Evolutionary conservation across 2,329 filamentous ascomycete genomes (phyloP), one percentile per base, ranked within the genome.

Genomic region (Trichoderma sp.): DNA sequence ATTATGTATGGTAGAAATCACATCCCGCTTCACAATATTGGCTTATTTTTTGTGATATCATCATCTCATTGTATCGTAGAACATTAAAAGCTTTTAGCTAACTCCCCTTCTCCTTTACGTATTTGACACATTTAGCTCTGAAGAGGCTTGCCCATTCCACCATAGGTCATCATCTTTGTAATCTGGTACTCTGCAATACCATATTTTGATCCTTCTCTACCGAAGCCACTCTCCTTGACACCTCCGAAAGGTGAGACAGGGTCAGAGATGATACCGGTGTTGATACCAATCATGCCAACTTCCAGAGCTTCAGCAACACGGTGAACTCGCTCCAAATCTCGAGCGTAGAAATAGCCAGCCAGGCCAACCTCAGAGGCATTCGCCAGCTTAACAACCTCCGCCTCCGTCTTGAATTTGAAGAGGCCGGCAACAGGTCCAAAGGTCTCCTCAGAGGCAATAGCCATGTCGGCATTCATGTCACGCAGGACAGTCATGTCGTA

Each of bases 351-450:
- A 83, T 98, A 98, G 0, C 93, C 95, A 0, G 95, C 96, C 43
- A 99, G 85, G 1, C 96, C 96, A 47, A 98, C 94, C 64, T 95
- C 90, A 1, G 92, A 85, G 53, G 83, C 81, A 80, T 99, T 99
- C 4, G 96, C 95, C 73, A 95, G 82, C 72, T 87, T 84, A 35
- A 98, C 89, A 5, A 97, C 96, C 76, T 98, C 94, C 65, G 91
- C 90, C 81, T 98, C 96, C 0, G 91, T 93, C 58, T 92, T 87
- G 77, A 98, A 99, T 60, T 89, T 87, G 84, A 97, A 97, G 16
- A 98, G 81, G 0, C 92, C 95, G 0, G 94, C 95, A 0, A 98
- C 92, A 3, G 96, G 96, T 0, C 96, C 96, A 78, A 99, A 99
- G 0, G 95, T 99, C 84, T 99, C 96, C 80, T 98, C 95, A 1